phyloP scores from a whole-genome alignment of 495 filamentous ascomycete genomes.

The Friedmanniomyces simplex region DNA sequence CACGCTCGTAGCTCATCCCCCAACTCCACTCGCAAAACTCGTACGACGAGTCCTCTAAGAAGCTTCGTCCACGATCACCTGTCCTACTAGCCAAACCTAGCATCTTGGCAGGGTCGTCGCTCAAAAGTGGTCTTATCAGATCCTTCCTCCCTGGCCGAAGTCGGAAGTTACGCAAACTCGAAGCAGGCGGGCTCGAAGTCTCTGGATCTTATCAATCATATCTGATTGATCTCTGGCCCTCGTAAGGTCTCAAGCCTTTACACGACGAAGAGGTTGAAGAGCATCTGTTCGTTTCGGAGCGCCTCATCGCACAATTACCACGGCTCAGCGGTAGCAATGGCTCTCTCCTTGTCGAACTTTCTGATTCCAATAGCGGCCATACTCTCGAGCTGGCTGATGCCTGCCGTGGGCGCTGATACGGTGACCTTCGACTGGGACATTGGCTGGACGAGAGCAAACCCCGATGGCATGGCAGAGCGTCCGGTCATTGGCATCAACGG shows the following conservation, averaged over 20 bases:
- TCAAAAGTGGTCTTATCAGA: slow-evolving; percentile 15
- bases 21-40: not conserved
- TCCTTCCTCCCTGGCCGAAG: not conserved
- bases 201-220: slow-evolving; percentile 15
- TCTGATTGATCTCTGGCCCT: slow-evolving; percentile 17
- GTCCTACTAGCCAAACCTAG: not conserved
- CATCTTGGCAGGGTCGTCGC: not conserved
- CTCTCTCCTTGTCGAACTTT: slow-evolving; percentile 33
- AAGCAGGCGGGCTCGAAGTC: not conserved
- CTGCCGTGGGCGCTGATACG: slow-evolving; percentile 42
- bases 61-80: not conserved
- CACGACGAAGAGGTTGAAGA: not conserved
- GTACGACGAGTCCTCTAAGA: not conserved
- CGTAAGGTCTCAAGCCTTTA: too few relatives aligned
- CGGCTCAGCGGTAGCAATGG: slow-evolving; percentile 25
- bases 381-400: slow-evolving; percentile 27
- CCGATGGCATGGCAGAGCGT: slow-evolving; percentile 58
- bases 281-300: not conserved
- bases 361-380: slow-evolving; percentile 29
- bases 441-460: slow-evolving; percentile 70
- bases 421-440: slow-evolving; percentile 71
- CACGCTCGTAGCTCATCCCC: not conserved
- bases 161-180: not conserved
- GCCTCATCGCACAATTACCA: not conserved
- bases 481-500: slow-evolving; percentile 72